phyloP scores from a whole-genome alignment of 108 stramenopile species.

The Mediolabrus comicus region DNA sequence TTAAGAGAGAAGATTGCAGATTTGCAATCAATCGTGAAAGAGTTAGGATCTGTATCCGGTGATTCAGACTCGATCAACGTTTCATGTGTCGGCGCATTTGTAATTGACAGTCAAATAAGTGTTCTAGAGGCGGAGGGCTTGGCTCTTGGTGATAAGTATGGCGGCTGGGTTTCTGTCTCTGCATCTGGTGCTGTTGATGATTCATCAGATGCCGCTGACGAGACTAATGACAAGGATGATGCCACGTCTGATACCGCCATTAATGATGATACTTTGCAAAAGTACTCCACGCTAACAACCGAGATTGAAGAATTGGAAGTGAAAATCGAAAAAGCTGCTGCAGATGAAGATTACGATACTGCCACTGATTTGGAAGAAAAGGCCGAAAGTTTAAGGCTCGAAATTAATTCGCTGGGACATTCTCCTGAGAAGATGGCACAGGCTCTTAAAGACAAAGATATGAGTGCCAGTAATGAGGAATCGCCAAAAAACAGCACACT shows the following conservation, averaged over 20 bases:
- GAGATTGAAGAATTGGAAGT: constrained; percentile 15
- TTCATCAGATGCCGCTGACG: constrained; percentile 2
- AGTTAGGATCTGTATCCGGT: constrained; percentile 20
- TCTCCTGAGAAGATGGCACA: constrained; percentile 12
- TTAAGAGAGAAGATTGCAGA: constrained; percentile 57
- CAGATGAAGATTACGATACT: constrained; percentile 20
- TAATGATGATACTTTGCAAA: constrained; percentile 7
- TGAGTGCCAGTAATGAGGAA: not conserved
- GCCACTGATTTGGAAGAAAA: constrained; percentile 25
- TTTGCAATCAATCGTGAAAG: constrained; percentile 31
- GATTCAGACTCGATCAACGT: constrained; percentile 52
- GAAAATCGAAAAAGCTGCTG: constrained; percentile 8
- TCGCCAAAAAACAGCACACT: not conserved
- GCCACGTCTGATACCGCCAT: not conserved
- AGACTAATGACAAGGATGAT: constrained; percentile 9
- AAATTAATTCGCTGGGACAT: constrained; percentile 19
- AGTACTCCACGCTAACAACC: not conserved
- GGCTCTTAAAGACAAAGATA: constrained; percentile 2
- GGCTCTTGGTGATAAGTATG: constrained; percentile 62
- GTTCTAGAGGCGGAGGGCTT: constrained; percentile 59
- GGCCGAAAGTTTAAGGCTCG: constrained; percentile 3
- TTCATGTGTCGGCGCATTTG: constrained; percentile 67
- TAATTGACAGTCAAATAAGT: constrained; percentile 69
- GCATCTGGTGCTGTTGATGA: constrained; percentile 12
- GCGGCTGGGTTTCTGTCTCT: constrained; percentile 47